These are phyloP conservation scores for Pythium periplocum DNA, from an alignment of 352 stramenopile species.

Conservation along the genomic window DNA sequence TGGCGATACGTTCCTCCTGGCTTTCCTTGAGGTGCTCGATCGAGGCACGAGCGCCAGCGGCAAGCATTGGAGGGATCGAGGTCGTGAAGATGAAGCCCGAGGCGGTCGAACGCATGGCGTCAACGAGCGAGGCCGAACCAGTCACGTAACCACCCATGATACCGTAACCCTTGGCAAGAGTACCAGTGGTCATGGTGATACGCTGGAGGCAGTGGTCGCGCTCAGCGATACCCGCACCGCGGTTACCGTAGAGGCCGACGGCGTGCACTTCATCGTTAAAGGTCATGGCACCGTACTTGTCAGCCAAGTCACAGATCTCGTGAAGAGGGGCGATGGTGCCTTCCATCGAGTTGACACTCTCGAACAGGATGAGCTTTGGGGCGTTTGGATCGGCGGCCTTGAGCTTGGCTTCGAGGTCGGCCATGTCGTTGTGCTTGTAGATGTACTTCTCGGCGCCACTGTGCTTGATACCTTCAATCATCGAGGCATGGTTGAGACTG, in stretches of 20 bases:
- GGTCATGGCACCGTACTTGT: constrained; percentile 91
- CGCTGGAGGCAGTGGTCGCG: constrained; percentile 81
- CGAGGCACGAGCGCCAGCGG: constrained; percentile 72
- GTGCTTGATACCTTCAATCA: constrained; percentile 85
- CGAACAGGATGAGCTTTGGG: constrained; percentile 83
- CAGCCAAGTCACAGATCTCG: constrained; percentile 80
- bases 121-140: constrained; percentile 72
- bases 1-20: constrained; percentile 68
- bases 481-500: constrained; percentile 88
- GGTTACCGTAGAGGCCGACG: constrained; percentile 85
- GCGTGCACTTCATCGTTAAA: constrained; percentile 91
- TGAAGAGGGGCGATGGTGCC: constrained; percentile 79
- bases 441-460: constrained; percentile 74
- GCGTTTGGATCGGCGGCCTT: constrained; percentile 61
- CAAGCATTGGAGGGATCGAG: constrained; percentile 84
- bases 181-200: constrained; percentile 89
- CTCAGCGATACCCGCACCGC: constrained; percentile 80
- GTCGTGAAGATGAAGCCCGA: constrained; percentile 91
- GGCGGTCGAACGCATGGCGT: constrained; percentile 84
- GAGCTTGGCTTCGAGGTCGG: constrained; percentile 75
- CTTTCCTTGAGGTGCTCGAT: constrained; percentile 83
- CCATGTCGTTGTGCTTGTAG: constrained; percentile 85
- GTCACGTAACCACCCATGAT: constrained; percentile 91
- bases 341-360: constrained; percentile 88
- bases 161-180: constrained; percentile 86